Conservation (phyloP, 148 eudicot genomes). For the Amaranthus hypochondriacus region DNA sequence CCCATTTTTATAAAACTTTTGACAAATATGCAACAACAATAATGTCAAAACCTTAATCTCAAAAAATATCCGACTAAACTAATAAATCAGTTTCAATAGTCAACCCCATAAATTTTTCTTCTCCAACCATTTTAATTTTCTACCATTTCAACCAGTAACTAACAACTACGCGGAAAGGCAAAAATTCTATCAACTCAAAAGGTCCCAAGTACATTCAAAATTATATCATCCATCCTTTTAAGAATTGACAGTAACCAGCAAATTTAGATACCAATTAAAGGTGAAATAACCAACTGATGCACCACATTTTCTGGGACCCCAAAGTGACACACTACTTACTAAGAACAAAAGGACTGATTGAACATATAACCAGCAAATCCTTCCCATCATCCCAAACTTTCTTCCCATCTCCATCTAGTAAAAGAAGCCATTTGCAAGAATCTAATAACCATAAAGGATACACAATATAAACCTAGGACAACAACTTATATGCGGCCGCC, state of each 20-base stretch:
- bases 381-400: background rate
- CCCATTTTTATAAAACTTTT: no score
- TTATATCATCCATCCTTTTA: background rate
- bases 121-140: no score
- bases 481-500: no score
- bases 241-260: conserved; percentile 1
- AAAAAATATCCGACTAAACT: no score
- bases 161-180: no score
- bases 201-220: background rate
- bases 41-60: no score
- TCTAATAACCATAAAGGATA: background rate
- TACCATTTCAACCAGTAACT: no score
- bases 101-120: no score
- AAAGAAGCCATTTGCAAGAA: conserved; percentile 11
- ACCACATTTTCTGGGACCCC: conserved; percentile 11
- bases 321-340: conserved; percentile 13
- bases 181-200: no score
- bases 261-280: conserved; percentile 2
- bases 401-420: background rate
- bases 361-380: background rate
- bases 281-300: background rate
- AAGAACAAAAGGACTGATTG: conserved; percentile 3
- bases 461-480: no score
- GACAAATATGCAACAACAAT: no score
- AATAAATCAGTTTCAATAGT: no score